Base-by-base conservation (phyloP, 2,329 filamentous ascomycete genomes). In the Monilinia fructigena region DNA sequence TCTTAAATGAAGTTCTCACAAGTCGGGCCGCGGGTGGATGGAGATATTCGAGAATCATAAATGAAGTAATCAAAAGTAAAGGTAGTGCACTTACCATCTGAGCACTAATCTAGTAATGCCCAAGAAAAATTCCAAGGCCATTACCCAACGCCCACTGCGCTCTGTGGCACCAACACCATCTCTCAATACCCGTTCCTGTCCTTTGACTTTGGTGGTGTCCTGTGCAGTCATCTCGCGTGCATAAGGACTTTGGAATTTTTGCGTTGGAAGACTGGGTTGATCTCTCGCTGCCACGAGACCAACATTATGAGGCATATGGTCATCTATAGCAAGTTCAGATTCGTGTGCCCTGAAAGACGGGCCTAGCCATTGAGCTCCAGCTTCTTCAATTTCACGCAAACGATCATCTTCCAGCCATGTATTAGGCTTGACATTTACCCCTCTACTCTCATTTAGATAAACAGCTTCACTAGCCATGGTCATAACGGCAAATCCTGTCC, bases 401-500 rank as follows among this genome's bases (percentile, higher is more conserved):
- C 93, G 85, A 71, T 96, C 91, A 72, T 94, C 91, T 75, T 99
- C 95, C 3, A 98, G 81, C 94, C 95, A 99, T 0, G 95, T 97
- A 78, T 88, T 88, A 47, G 84, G 82, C 70, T 88, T 87, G 2
- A 96, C 81, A 68, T 86, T 88, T 62, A 98, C 87, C 1, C 84
- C 84, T 52, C 86, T 86, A 55, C 94, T 94, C 77, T 98, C 94
- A 69, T 97, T 97, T 14, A 99, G 81, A 75, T 97, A 98, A 0
- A 98, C 95, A 4, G 94, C 94, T 77, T 98, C 93, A 73, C 92
- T 97, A 0, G 95, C 95, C 77, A 96, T 94, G 0, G 92, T 96
- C 68, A 98, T 86, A 16, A 94, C 88, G 14, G 88, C 89, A 75
- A 97, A 97, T 0, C 95, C 95, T 47, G 92, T 86, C 68, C 93